Percentiles rank a stretch among this genome's conserved stretches.
Evolutionary conservation across 163 green algal genomes (phyloP).

Genomic region (Picocystis sp.): DNA sequence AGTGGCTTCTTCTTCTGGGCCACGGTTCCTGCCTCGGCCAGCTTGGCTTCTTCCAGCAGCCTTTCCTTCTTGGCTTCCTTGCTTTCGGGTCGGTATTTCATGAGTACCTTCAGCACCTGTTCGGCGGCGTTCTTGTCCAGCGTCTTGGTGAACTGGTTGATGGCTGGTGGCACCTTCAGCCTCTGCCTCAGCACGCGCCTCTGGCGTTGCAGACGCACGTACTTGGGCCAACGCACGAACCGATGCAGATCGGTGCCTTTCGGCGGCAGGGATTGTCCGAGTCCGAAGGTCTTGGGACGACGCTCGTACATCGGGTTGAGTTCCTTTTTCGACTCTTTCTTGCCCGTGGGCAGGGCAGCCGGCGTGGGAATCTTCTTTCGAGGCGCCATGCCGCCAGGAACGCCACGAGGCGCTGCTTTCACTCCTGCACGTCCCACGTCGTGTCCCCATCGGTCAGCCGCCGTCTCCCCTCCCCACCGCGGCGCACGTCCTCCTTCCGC

Average conservation of each 20-base stretch:
- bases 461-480: too few relatives aligned
- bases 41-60: conserved; percentile 61
- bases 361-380: too few relatives aligned
- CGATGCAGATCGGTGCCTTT: conserved; percentile 77
- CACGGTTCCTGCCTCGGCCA: neutral
- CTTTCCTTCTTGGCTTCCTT: conserved; percentile 86
- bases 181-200: conserved; percentile 67
- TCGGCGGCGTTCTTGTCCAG: conserved; percentile 87
- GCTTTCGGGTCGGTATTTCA: conserved; percentile 98
- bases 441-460: too few relatives aligned
- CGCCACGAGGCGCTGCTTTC: too few relatives aligned
- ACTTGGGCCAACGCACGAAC: conserved; percentile 98
- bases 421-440: too few relatives aligned
- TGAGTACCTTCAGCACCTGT: conserved; percentile 90
- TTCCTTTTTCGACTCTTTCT: too few relatives aligned
- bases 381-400: too few relatives aligned
- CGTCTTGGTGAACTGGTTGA: conserved; percentile 90
- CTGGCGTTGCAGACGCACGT: conserved; percentile 93
- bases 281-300: conserved; percentile 50
- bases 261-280: conserved; percentile 41
- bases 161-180: conserved; percentile 52
- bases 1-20: conserved; percentile 87
- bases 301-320: conserved; percentile 76
- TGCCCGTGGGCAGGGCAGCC: too few relatives aligned
- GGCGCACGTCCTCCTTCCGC: too few relatives aligned